Conservation (phyloP, 202 grass and related monocot genomes). For the Cymbopogon flexuosus region DNA sequence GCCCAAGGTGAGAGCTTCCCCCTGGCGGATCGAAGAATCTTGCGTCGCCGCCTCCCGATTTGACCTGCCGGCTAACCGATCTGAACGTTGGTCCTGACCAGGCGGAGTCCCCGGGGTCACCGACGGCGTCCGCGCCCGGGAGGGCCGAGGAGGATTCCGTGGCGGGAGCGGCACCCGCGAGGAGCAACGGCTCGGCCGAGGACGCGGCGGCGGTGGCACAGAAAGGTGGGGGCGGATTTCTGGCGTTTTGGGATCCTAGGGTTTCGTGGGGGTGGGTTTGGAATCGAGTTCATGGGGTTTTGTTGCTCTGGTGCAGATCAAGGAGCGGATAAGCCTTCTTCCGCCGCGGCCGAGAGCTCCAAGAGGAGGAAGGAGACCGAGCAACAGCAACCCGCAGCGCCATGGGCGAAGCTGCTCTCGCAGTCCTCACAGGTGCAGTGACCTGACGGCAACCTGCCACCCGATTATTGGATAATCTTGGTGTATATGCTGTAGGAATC, state of each 20-base stretch:
- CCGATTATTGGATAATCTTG: not conserved
- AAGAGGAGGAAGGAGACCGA: conserved; percentile 42
- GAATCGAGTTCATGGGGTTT: conserved; percentile 33
- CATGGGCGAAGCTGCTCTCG: conserved; percentile 90
- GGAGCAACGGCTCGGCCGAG: conserved; percentile 26
- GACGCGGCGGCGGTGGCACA: not conserved
- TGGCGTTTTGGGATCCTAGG: conserved; percentile 1
- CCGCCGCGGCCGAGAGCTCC: conserved; percentile 20
- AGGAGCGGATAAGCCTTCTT: conserved; percentile 32
- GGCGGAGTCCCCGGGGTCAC: conserved; percentile 37
- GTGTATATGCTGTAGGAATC: conserved; percentile 7
- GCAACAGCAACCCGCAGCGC: conserved; percentile 40
- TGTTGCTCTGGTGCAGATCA: conserved; percentile 54
- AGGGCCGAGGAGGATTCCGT: conserved; percentile 35
- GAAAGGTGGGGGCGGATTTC: conserved; percentile 27
- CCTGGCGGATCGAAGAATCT: conserved; percentile 26
- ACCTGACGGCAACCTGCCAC: not conserved
- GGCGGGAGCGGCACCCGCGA: not conserved
- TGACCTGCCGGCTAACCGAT: conserved; percentile 28
- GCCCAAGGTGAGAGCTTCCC: conserved; percentile 60
- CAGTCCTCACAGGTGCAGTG: conserved; percentile 63
- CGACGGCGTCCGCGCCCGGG: conserved; percentile 33
- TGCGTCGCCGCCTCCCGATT: conserved; percentile 1
- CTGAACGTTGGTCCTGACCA: conserved; percentile 25
- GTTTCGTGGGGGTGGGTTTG: conserved; percentile 14